phyloP scores from a whole-genome alignment of 2,329 filamentous ascomycete genomes.

The Aspergillus pseudoglaucus region DNA sequence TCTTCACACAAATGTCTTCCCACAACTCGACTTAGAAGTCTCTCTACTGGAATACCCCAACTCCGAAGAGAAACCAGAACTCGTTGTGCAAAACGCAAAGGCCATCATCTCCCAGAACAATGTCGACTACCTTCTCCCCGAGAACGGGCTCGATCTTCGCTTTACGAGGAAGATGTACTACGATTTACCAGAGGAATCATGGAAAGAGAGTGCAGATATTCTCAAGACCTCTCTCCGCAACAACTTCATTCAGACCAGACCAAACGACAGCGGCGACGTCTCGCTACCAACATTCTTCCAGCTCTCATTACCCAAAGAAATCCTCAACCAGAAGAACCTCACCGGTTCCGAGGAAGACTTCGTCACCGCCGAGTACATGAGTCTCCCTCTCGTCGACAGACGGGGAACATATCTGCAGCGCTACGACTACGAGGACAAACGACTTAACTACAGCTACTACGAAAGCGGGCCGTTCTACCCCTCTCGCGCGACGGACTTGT shows the following conservation, averaged over 20 bases:
- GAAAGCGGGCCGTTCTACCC: conserved; percentile 28
- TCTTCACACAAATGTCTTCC: conserved; percentile 16
- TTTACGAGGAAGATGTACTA: conserved; percentile 29
- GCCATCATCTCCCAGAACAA: conserved; percentile 23
- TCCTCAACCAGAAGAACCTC: conserved; percentile 10
- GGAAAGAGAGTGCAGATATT: conserved; percentile 15
- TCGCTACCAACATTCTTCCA: conserved; percentile 26
- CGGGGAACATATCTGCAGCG: conserved; percentile 20
- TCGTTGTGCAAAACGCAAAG: conserved; percentile 23
- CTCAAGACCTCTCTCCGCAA: conserved; percentile 12
- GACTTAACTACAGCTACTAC: conserved; percentile 25
- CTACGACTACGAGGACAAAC: conserved; percentile 27
- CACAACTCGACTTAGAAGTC: conserved; percentile 30
- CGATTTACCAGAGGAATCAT: conserved; percentile 17
- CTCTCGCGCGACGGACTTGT: conserved; percentile 23
- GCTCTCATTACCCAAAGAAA: conserved; percentile 21
- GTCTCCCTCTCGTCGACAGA: conserved; percentile 26
- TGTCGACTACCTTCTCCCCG: conserved; percentile 35
- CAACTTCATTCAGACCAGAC: conserved; percentile 8
- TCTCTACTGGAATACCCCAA: conserved; percentile 3
- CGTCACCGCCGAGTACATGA: conserved; percentile 27
- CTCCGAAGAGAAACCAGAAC: conserved; percentile 3
- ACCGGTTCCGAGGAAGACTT: background rate
- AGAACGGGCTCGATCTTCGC: conserved; percentile 32
- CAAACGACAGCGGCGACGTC: conserved; percentile 6